Evolutionary conservation across 352 stramenopile genomes (phyloP).

Genomic region (Globisporangium middletonii): DNA sequence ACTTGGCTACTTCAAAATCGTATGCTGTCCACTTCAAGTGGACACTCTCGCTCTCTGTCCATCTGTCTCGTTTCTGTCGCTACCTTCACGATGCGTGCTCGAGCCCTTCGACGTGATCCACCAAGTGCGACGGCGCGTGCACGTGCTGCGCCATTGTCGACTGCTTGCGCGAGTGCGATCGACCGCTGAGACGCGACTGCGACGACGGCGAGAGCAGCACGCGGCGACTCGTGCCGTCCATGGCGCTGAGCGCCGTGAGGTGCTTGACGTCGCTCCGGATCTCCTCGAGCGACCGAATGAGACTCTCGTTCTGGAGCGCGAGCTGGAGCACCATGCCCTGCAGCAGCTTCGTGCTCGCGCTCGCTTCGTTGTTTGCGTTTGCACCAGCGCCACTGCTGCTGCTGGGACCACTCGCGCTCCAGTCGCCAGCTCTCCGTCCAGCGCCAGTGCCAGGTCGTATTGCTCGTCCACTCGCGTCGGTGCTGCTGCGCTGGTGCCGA

Average conservation of each 20-base stretch:
- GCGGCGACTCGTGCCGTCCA: constrained; percentile 7
- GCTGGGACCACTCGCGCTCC: too few relatives aligned
- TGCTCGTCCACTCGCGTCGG: too few relatives aligned
- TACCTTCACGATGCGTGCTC: background rate
- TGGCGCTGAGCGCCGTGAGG: constrained; percentile 12
- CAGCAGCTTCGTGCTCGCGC: constrained; percentile 27
- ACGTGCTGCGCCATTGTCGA: constrained; percentile 2
- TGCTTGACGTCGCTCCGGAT: constrained; percentile 27
- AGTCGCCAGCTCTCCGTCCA: background rate
- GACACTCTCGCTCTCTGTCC: too few relatives aligned
- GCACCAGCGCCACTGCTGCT: background rate
- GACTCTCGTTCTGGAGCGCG: constrained; percentile 44
- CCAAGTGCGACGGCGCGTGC: background rate
- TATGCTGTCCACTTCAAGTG: too few relatives aligned
- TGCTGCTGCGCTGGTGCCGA: background rate
- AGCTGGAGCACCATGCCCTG: constrained; percentile 56
- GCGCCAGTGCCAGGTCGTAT: background rate
- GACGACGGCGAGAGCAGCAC: constrained; percentile 9
- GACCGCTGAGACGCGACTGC: constrained; percentile 1
- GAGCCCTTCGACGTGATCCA: constrained; percentile 1
- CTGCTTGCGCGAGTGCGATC: constrained; percentile 6
- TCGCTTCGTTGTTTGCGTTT: background rate
- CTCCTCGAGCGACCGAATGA: constrained; percentile 42
- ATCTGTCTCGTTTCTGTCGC: too few relatives aligned
- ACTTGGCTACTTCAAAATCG: too few relatives aligned